Conservation (phyloP, 2,329 filamentous ascomycete genomes). For the Clarireedia homoeocarpa region DNA sequence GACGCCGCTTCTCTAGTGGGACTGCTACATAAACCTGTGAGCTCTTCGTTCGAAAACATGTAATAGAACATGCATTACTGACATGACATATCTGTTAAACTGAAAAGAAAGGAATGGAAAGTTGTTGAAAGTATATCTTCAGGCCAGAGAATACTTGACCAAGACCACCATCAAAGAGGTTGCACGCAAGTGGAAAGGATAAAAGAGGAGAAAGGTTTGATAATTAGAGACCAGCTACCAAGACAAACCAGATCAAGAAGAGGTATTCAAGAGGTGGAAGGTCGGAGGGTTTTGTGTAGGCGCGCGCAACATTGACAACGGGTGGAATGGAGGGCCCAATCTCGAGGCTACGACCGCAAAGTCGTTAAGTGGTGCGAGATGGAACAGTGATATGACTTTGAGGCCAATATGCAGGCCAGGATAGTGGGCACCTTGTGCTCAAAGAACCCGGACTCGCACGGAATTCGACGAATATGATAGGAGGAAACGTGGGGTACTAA, state of each 20-base stretch:
- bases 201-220: slow-evolving; percentile 22
- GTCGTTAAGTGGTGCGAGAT: slow-evolving; percentile 19
- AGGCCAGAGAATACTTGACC: slow-evolving; percentile 5
- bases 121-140: slow-evolving; percentile 5
- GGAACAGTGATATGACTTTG: slow-evolving; percentile 20
- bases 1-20: slow-evolving; percentile 23
- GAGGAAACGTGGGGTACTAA: slow-evolving; percentile 11
- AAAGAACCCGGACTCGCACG: slow-evolving; percentile 12
- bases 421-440: slow-evolving; percentile 10
- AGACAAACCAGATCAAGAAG: slow-evolving; percentile 17
- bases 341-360: slow-evolving; percentile 20
- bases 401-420: slow-evolving; percentile 9
- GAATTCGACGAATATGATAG: slow-evolving; percentile 17
- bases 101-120: slow-evolving; percentile 12
- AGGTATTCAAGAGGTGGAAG: slow-evolving; percentile 22
- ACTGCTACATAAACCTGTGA: slow-evolving; percentile 10
- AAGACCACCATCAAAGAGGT: slow-evolving; percentile 1
- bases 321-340: slow-evolving; percentile 24
- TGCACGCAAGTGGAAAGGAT: slow-evolving; percentile 15
- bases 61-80: slow-evolving; percentile 10
- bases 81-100: slow-evolving; percentile 20
- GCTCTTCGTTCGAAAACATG: not conserved
- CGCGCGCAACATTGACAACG: slow-evolving; percentile 21
- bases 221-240: slow-evolving; percentile 30
- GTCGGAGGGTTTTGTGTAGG: slow-evolving; percentile 26